Conservation (phyloP, 108 stramenopile genomes). For the Conticribra weissflogii region DNA sequence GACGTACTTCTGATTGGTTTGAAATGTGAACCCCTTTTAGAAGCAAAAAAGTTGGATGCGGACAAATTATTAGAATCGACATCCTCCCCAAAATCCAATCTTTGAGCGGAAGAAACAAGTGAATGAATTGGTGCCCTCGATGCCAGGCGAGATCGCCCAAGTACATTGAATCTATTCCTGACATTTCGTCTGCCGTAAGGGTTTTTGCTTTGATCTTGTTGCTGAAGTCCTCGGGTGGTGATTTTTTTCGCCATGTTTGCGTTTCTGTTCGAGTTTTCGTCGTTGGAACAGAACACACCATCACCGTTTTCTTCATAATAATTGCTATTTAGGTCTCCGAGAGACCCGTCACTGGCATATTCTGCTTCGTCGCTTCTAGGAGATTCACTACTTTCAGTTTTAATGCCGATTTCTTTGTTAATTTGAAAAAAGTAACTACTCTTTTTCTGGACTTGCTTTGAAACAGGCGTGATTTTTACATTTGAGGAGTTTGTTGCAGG, state of each 20-base stretch:
- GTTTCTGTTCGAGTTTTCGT: background rate
- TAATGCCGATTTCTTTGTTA: too few relatives aligned
- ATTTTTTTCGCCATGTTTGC: too few relatives aligned
- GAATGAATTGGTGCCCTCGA: too few relatives aligned
- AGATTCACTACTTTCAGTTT: background rate
- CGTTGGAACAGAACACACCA: background rate
- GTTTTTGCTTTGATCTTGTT: too few relatives aligned
- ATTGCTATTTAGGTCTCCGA: background rate
- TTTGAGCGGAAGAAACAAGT: background rate
- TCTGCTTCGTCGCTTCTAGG: background rate
- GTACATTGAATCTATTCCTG: too few relatives aligned
- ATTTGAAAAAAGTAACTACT: slow-evolving; percentile 10
- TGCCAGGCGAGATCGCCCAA: too few relatives aligned
- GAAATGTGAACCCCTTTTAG: background rate
- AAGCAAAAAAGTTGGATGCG: background rate
- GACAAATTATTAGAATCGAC: background rate
- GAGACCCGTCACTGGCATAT: background rate
- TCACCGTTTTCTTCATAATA: background rate
- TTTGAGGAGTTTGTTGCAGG: background rate
- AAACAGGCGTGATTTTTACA: slow-evolving; percentile 5
- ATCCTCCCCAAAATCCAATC: background rate
- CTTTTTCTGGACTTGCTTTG: slow-evolving; percentile 19
- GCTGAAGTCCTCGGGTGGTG: too few relatives aligned
- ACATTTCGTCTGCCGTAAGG: too few relatives aligned
- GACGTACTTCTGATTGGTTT: background rate